Evolutionary conservation across 2,329 filamentous ascomycete species (phyloP), one percentile per base, ranked within the genome.

Genomic region (Colletotrichum sp.): DNA sequence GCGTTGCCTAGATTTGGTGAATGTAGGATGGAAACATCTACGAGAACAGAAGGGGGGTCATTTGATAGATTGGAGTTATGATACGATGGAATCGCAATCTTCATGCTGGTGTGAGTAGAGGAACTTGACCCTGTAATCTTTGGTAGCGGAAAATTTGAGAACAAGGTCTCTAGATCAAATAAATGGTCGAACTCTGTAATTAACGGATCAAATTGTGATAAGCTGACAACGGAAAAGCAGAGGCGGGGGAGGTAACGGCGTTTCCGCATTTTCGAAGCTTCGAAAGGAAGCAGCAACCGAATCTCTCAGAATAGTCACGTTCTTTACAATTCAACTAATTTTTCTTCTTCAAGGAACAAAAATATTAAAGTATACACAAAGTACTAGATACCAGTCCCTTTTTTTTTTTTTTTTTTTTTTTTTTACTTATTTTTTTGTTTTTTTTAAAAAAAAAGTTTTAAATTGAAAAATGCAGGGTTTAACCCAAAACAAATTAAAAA

Each of bases 1-100:
- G 34, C 16, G 15, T 24, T 68, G 3, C 69, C 73, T 5, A 68
- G 44, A 30, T 59, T 73, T 21, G 70, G 73, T 2, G 21, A 73
- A 15, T 73, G 73, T 64, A 76, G 18, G n/a, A 10, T 57, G 6
- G 64, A 28, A n/a, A 18, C 24, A 4, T 16, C 32, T 5, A 2
- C 13, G 4, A 24, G 21, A 16, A n/a, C 18, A 10, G 9, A 9
- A 21, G 1, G 6, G 13, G 39, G 6, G n/a, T 8, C 26, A 24
- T 10, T 15, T 24, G 59, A 34, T 13, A 74, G 26, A 59, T 7
- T 30, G 2, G 71, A 74, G 2, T 18, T 74, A 2, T 68, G 24
- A 34, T n/a, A 63, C 15, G 10, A 59, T 28, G 24, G 9, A 59
- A 10, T 10, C 3, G 55, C 3, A 10, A 28, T 26, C n/a, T 2